These are phyloP conservation scores for Cutaneotrichosporon sp. DNA, from an alignment of 1,284 basidiomycete species.

Conservation along the genomic window DNA sequence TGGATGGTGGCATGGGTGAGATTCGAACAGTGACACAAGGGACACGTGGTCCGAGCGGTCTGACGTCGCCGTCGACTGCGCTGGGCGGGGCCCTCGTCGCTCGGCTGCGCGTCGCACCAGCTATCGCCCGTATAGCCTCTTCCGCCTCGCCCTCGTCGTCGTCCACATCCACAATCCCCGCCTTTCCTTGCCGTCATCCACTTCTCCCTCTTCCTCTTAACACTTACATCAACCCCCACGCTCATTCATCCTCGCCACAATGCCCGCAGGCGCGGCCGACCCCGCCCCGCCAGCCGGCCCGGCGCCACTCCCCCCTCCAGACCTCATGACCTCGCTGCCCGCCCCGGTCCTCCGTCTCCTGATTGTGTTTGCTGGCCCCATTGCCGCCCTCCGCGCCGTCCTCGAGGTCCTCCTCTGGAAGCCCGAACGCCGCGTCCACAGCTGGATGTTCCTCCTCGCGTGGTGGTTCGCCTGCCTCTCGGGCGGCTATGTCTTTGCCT, in stretches of 20 bases:
- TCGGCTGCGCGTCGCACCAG: too few relatives aligned
- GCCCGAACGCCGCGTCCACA: conserved; percentile 62
- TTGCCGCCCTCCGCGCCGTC: conserved; percentile 58
- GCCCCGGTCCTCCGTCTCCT: conserved; percentile 52
- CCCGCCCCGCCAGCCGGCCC: conserved; percentile 3
- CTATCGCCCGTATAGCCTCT: too few relatives aligned
- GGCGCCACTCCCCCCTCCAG: conserved; percentile 19
- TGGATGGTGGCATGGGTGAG: not conserved
- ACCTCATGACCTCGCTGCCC: conserved; percentile 49
- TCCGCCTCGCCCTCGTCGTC: too few relatives aligned
- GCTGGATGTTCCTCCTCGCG: conserved; percentile 64
- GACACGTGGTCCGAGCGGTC: not conserved
- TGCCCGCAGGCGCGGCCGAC: conserved; percentile 12
- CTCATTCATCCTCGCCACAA: conserved; percentile 2
- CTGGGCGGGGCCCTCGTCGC: too few relatives aligned
- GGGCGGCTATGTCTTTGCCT: conserved; percentile 60
- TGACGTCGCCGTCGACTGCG: conserved; percentile 6
- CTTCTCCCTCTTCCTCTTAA: not conserved
- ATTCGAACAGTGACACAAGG: not conserved
- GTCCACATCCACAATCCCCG: too few relatives aligned
- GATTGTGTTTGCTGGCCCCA: conserved; percentile 58
- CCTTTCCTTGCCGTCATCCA: too few relatives aligned
- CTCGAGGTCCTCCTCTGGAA: conserved; percentile 68
- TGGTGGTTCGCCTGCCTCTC: conserved; percentile 81
- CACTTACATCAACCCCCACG: not conserved